These are phyloP conservation scores for Aspergillus campestris DNA, from an alignment of 495 filamentous ascomycete species.

Conservation along the genomic window DNA sequence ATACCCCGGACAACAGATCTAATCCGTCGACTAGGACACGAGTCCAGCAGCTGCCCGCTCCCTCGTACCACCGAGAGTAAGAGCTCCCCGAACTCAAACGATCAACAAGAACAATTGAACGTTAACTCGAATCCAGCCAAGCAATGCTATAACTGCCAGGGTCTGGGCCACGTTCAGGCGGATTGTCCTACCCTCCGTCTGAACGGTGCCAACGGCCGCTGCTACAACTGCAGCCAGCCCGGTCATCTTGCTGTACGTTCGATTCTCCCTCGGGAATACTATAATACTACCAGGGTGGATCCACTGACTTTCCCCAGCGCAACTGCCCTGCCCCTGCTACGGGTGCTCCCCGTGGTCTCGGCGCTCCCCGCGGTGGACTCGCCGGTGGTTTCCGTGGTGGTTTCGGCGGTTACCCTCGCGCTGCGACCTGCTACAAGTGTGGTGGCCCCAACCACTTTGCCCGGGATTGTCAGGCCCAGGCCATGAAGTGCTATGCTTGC, in stretches of 20 bases:
- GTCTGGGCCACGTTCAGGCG: slow-evolving; percentile 95
- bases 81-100: slow-evolving; percentile 12
- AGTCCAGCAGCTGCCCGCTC: slow-evolving; percentile 93
- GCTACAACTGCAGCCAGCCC: slow-evolving; percentile 90
- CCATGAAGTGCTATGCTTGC: slow-evolving; percentile 99
- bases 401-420: slow-evolving; percentile 58
- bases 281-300: neutral
- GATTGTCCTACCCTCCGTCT: slow-evolving; percentile 96
- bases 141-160: slow-evolving; percentile 99
- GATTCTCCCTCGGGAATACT: neutral
- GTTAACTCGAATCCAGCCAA: slow-evolving; percentile 52
- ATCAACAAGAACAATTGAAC: slow-evolving; percentile 6
- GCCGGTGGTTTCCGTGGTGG: slow-evolving; percentile 61
- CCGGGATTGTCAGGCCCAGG: slow-evolving; percentile 97
- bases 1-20: slow-evolving; percentile 19
- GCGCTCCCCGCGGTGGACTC: slow-evolving; percentile 61
- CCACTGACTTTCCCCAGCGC: slow-evolving; percentile 44
- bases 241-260: slow-evolving; percentile 76
- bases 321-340: slow-evolving; percentile 67
- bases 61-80: slow-evolving; percentile 91
- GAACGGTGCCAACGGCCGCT: slow-evolving; percentile 77
- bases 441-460: slow-evolving; percentile 98
- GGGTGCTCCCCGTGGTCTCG: slow-evolving; percentile 55
- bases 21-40: slow-evolving; percentile 63
- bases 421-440: slow-evolving; percentile 98